phyloP scores from a whole-genome alignment of 305 asterid species.

The Fraxinus platypoda region DNA sequence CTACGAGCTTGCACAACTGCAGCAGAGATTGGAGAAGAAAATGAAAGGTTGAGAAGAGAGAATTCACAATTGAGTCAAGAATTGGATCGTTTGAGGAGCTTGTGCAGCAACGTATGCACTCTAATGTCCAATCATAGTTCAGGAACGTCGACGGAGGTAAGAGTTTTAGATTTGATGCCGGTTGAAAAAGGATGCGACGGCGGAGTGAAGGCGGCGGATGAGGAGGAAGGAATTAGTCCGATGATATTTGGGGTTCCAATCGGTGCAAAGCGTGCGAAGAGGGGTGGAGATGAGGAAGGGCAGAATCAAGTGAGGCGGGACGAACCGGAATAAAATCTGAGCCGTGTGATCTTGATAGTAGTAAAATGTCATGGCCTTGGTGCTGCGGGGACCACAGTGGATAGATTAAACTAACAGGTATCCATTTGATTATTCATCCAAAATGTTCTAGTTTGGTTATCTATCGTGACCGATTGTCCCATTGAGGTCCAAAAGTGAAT shows the following conservation, averaged over 20 bases:
- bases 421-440: background rate
- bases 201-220: conserved; percentile 17
- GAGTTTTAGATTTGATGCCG: conserved; percentile 28
- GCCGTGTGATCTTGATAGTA: conserved; percentile 24
- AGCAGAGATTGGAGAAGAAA: conserved; percentile 60
- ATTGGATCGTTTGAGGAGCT: conserved; percentile 40
- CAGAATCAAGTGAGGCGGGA: conserved; percentile 22
- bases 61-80: conserved; percentile 53
- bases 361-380: background rate
- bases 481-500: background rate
- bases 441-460: background rate
- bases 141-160: conserved; percentile 29
- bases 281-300: conserved; percentile 23
- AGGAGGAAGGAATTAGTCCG: conserved; percentile 42
- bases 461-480: background rate
- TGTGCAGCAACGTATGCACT: conserved; percentile 52
- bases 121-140: conserved; percentile 53
- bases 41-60: conserved; percentile 64
- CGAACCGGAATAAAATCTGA: conserved; percentile 28
- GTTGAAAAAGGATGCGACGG: background rate
- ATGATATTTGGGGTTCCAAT: conserved; percentile 68
- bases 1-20: conserved; percentile 31
- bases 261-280: conserved; percentile 54
- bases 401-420: background rate
- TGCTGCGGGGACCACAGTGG: background rate